Base-by-base conservation (phyloP, 345 rosid species). In the Aurinia saxatilis region DNA sequence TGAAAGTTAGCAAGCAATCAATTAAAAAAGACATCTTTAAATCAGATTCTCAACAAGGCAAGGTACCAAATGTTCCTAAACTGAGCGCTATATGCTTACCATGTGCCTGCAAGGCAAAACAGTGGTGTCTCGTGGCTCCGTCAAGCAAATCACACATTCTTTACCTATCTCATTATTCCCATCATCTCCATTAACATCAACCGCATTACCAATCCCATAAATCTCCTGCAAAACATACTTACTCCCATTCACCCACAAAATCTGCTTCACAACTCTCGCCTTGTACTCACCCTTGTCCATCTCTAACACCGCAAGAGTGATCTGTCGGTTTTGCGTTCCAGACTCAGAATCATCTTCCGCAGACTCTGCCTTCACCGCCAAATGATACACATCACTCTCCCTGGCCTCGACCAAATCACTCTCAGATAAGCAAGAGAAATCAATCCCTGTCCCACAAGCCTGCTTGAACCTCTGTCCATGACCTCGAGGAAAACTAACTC, bases 41-140 rank as follows among this genome's bases (percentile, higher is more conserved):
- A 6, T 27, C 6, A 27, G 31, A 27, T 6, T 4, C 31, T 27
- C 27, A 2, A 23, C 27, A 23, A 5, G 27, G 27, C 1, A 23
- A 2, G 27, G 31, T 27, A 27, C n/a, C n/a, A 27, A 27, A 27
- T 27, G 31, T 27, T 27, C 7, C 6, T 27, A 27, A 5, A 27
- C 4, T 27, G 15, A 42, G 19, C 10, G 38, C 13, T 31, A 14
- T 19, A 27, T 48, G 45, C 33, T 71, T 79, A 88, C 95, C 98
- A 91, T 88, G 75, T 91, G 98, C 58, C 98, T 79, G 79, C 98
- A 91, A 39, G 96, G 95, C 51, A 91, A 87, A 57, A 88, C 81
- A 12, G 96, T 83, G 11, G 87, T 88, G 49, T 83, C 91, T 15
- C 87, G 82, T 54, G 85, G 91, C 67, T 91, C 98, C 1, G 91